A percentile compares a stretch with the other conserved stretches of the same genome.
phyloP scores from a whole-genome alignment of 1,284 basidiomycete genomes.

The Ustilago lituana region DNA sequence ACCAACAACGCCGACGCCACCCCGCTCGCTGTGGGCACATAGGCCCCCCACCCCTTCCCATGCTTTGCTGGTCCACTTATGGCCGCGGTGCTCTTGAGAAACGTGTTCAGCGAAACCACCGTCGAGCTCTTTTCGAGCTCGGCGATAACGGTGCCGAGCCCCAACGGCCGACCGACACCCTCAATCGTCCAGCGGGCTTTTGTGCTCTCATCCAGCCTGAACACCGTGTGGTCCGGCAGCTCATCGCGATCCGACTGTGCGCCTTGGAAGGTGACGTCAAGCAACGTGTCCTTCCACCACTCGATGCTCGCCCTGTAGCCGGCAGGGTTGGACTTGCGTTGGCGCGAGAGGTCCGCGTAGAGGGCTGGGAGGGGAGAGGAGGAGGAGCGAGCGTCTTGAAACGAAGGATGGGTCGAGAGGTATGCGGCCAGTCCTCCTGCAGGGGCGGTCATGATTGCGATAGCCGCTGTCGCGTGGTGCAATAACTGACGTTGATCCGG shows the following conservation, averaged over 20 bases:
- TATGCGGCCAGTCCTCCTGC: slow-evolving; percentile 27
- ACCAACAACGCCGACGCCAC: slow-evolving; percentile 21
- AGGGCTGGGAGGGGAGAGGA: slow-evolving; percentile 75
- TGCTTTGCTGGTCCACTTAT: slow-evolving; percentile 74
- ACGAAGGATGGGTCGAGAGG: slow-evolving; percentile 32
- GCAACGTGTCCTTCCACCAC: slow-evolving; percentile 84
- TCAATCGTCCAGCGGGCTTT: slow-evolving; percentile 42
- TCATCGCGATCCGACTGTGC: slow-evolving; percentile 22
- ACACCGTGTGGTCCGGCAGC: slow-evolving; percentile 65
- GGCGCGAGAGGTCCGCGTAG: slow-evolving; percentile 85
- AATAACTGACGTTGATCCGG: too few relatives aligned
- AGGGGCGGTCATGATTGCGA: neutral
- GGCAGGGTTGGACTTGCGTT: slow-evolving; percentile 83
- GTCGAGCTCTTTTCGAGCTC: slow-evolving; percentile 50
- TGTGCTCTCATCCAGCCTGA: slow-evolving; percentile 72
- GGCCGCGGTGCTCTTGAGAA: slow-evolving; percentile 73
- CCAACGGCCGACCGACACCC: slow-evolving; percentile 80
- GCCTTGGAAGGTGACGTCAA: slow-evolving; percentile 71
- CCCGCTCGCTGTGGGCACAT: slow-evolving; percentile 19
- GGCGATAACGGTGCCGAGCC: slow-evolving; percentile 77
- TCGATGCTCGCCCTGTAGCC: slow-evolving; percentile 82
- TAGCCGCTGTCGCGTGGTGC: too few relatives aligned
- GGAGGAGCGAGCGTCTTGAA: slow-evolving; percentile 22
- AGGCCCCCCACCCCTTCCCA: slow-evolving; percentile 4
- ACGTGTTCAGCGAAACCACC: slow-evolving; percentile 73